A percentile compares a stretch with the other conserved stretches of the same genome.
These are phyloP conservation scores for Fusarium nisikadoi DNA, from an alignment of 2,329 filamentous ascomycete genomes.

Conservation along the genomic window DNA sequence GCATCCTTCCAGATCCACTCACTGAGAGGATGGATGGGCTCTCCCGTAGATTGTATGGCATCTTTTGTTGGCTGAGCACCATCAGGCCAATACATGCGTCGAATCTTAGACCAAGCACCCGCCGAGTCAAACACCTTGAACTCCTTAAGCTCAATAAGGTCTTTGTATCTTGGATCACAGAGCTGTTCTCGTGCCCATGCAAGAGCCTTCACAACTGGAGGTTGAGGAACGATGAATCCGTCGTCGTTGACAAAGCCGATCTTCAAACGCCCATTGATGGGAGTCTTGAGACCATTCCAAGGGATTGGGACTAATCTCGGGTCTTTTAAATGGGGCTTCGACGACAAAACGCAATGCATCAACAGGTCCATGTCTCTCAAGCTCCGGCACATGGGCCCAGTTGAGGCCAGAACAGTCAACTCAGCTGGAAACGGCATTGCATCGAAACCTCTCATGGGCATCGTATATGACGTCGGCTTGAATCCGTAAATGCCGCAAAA, in stretches of 20 bases:
- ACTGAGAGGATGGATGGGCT: neutral
- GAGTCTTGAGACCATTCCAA: slow-evolving; percentile 24
- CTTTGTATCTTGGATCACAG: neutral
- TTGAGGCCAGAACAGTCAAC: slow-evolving; percentile 37
- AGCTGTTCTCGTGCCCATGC: neutral
- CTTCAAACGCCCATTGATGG: slow-evolving; percentile 66
- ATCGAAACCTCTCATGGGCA: slow-evolving; percentile 16
- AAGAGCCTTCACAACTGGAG: slow-evolving; percentile 68
- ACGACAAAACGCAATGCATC: neutral
- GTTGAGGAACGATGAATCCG: slow-evolving; percentile 64
- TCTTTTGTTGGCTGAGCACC: neutral
- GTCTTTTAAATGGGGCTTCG: neutral
- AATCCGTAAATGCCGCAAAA: slow-evolving; percentile 1
- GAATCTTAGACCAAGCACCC: neutral
- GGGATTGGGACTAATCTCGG: slow-evolving; percentile 46
- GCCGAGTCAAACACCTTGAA: neutral
- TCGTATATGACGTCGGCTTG: neutral
- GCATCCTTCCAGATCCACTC: slow-evolving; percentile 1
- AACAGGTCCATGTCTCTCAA: neutral
- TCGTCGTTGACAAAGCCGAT: slow-evolving; percentile 48
- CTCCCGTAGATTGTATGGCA: neutral
- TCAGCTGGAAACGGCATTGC: slow-evolving; percentile 46
- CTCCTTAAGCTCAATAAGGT: neutral
- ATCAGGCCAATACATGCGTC: neutral
- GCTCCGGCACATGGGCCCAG: neutral